Conservation (phyloP, 2,329 filamentous ascomycete genomes). For the Calonectria pauciramosa region DNA sequence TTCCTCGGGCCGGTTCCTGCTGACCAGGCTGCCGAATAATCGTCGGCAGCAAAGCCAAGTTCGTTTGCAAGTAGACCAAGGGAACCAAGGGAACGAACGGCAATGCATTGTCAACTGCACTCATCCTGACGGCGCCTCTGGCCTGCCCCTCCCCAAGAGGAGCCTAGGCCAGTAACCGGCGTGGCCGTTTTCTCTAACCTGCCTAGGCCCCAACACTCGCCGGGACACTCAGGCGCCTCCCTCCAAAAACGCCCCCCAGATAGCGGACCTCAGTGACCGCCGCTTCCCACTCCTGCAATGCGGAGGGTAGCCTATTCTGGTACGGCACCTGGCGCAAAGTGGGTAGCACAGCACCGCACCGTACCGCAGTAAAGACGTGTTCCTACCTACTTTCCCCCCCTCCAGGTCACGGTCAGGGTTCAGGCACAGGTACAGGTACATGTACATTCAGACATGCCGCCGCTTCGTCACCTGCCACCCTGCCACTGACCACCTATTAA, state of each 20-base stretch:
- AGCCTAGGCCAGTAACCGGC: slow-evolving; percentile 10
- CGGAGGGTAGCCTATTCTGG: slow-evolving; percentile 4
- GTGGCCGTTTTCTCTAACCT: slow-evolving; percentile 18
- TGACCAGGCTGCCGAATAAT: background rate
- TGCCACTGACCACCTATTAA: slow-evolving; percentile 9
- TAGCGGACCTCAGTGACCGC: slow-evolving; percentile 17
- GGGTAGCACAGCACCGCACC: slow-evolving; percentile 8
- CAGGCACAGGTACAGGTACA: slow-evolving; percentile 6
- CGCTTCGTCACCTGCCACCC: slow-evolving; percentile 12
- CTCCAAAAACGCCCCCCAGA: background rate
- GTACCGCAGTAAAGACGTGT: slow-evolving; percentile 4
- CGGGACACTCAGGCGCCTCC: slow-evolving; percentile 4
- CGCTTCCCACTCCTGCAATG: background rate
- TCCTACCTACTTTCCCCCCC: background rate
- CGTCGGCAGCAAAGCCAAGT: background rate
- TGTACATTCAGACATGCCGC: background rate
- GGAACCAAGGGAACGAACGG: background rate
- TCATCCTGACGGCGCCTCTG: background rate
- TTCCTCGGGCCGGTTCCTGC: background rate
- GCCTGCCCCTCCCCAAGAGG: background rate
- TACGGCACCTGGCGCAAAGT: slow-evolving; percentile 9
- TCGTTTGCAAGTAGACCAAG: background rate
- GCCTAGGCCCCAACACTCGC: slow-evolving; percentile 15
- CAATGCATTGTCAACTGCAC: background rate
- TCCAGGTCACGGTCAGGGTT: background rate